These are phyloP conservation scores for Trichoderma afroharzianum DNA, from an alignment of 2,329 filamentous ascomycete genomes.

Conservation along the genomic window DNA sequence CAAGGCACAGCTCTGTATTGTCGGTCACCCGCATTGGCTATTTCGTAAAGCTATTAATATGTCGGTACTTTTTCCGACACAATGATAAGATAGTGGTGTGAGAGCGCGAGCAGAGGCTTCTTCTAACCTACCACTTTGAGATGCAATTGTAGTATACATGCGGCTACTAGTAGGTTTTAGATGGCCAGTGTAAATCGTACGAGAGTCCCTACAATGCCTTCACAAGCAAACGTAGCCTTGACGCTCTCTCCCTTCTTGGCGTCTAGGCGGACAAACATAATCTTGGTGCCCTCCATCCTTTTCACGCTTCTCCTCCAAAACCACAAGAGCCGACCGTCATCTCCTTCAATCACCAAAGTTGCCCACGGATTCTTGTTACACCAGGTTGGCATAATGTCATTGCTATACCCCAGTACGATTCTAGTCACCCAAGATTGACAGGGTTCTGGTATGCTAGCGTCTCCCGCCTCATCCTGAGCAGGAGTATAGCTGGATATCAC, in stretches of 20 bases:
- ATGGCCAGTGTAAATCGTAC: slow-evolving; percentile 28
- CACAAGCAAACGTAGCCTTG: slow-evolving; percentile 74
- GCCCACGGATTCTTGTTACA: slow-evolving; percentile 62
- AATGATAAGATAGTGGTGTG: background rate
- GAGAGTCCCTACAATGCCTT: slow-evolving; percentile 69
- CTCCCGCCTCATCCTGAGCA: background rate
- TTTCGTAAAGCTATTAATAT: background rate
- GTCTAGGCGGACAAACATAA: slow-evolving; percentile 52
- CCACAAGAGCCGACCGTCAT: slow-evolving; percentile 53
- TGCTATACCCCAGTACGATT: slow-evolving; percentile 67
- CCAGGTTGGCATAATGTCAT: slow-evolving; percentile 60
- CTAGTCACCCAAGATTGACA: slow-evolving; percentile 45
- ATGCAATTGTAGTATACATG: background rate
- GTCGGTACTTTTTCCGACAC: background rate
- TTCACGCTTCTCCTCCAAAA: slow-evolving; percentile 63
- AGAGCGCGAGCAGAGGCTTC: background rate
- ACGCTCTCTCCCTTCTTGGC: slow-evolving; percentile 52
- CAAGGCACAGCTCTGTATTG: background rate
- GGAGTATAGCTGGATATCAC: slow-evolving; percentile 24
- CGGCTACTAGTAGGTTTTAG: background rate
- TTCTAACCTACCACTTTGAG: background rate
- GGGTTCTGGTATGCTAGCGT: background rate
- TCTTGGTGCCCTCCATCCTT: slow-evolving; percentile 54
- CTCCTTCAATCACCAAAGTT: slow-evolving; percentile 68
- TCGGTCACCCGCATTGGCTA: background rate